A percentile compares a stretch with the other conserved stretches of the same genome.
Conservation (phyloP, 2,329 filamentous ascomycete genomes). For the Fusarium equiseti region DNA sequence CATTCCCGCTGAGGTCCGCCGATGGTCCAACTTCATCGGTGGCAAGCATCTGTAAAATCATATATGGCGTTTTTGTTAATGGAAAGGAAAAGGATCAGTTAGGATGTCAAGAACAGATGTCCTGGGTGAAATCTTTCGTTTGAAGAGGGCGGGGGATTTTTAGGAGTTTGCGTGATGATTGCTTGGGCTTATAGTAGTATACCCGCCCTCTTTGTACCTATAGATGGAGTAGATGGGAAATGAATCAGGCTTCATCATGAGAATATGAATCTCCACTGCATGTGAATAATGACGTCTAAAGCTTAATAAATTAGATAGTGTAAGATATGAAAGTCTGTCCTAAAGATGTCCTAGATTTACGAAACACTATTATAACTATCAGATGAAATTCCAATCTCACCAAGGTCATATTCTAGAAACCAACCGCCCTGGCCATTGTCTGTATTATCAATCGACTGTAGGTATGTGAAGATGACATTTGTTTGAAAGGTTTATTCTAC, state of each 20-base stretch:
- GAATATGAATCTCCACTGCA: neutral
- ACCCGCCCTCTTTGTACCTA: constrained; percentile 28
- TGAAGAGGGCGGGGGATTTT: constrained; percentile 14
- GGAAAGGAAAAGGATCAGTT: constrained; percentile 20
- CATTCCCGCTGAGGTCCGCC: constrained; percentile 89
- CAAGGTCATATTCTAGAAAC: neutral
- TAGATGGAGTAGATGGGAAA: constrained; percentile 43
- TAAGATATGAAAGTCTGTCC: neutral
- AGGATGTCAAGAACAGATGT: neutral
- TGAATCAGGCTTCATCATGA: constrained; percentile 24
- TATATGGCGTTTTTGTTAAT: constrained; percentile 44
- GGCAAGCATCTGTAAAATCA: constrained; percentile 78
- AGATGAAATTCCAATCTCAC: neutral
- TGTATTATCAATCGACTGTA: neutral
- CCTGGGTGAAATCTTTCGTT: constrained; percentile 21
- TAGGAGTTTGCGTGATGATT: constrained; percentile 29
- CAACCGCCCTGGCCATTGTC: neutral
- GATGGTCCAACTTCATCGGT: constrained; percentile 96
- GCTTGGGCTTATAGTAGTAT: constrained; percentile 24
- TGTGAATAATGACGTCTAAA: neutral
- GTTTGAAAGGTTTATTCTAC: neutral
- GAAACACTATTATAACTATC: neutral
- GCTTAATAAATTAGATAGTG: neutral
- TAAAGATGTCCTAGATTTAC: neutral
- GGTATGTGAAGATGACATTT: neutral